A percentile compares a stretch with the other conserved stretches of the same genome.
Conservation (phyloP, 306 rosid genomes). For the Macrotyloma uniflorum region DNA sequence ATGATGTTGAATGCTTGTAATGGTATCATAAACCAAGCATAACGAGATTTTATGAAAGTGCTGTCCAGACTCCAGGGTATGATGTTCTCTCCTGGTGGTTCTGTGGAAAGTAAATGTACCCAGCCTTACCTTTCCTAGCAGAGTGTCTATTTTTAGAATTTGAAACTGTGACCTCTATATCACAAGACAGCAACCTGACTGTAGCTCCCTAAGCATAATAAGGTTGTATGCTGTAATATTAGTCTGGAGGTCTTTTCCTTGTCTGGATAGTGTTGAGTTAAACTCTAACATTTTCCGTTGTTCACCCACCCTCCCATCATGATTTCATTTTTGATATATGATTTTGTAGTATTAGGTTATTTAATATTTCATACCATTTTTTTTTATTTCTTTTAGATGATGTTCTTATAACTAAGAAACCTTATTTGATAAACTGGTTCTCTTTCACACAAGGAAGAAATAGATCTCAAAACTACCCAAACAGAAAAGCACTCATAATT, state of each 20-base stretch:
- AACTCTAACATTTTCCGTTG: neutral
- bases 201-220: neutral
- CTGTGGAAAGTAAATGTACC: neutral
- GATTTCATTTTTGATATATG: conserved; percentile 23
- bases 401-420: neutral
- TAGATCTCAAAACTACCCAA: neutral
- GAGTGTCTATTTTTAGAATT: neutral
- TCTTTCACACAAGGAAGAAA: neutral
- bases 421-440: neutral
- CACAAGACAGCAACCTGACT: neutral
- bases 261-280: conserved; percentile 13
- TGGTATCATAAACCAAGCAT: conserved; percentile 24
- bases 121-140: neutral
- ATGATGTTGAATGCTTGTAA: conserved; percentile 16
- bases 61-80: neutral
- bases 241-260: conserved; percentile 27
- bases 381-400: neutral
- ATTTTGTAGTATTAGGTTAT: conserved; percentile 20
- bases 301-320: neutral
- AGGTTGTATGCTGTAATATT: neutral
- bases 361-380: neutral
- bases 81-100: neutral
- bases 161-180: neutral
- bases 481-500: neutral
- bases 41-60: conserved; percentile 12